Percentiles rank a stretch among this genome's conserved stretches.
Evolutionary conservation across 73 alveolate genomes (phyloP).

Genomic region (Paramecium sexaurelia): DNA sequence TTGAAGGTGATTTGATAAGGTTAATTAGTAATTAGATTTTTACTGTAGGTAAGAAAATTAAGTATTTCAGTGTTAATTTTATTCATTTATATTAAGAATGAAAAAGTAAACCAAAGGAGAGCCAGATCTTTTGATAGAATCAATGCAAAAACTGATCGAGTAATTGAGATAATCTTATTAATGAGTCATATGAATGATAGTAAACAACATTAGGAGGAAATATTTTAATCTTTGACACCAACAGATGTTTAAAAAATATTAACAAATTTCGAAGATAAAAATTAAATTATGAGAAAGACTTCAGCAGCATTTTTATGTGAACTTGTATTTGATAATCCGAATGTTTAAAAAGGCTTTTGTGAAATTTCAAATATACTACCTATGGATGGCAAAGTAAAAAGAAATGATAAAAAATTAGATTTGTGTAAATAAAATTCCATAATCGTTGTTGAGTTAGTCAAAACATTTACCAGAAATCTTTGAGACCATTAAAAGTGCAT

Average conservation of each 20-base stretch:
- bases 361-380: constrained; percentile 63
- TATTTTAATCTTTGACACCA: constrained; percentile 59
- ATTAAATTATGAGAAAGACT: constrained; percentile 55
- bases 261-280: constrained; percentile 59
- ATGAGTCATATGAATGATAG: constrained; percentile 67
- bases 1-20: not conserved
- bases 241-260: constrained; percentile 57
- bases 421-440: constrained; percentile 64
- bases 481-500: constrained; percentile 52
- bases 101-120: not conserved
- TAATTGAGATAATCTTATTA: not conserved
- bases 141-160: constrained; percentile 54
- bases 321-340: constrained; percentile 60
- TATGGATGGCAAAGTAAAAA: constrained; percentile 65
- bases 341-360: constrained; percentile 61
- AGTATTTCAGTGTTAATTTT: not conserved
- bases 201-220: constrained; percentile 65
- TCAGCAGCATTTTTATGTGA: constrained; percentile 64
- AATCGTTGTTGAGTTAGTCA: constrained; percentile 8
- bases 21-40: not conserved
- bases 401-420: not conserved
- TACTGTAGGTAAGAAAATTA: not conserved
- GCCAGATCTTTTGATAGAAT: constrained; percentile 50
- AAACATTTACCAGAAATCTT: constrained; percentile 57
- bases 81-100: not conserved